These are phyloP conservation scores for Candida mesenterica DNA, from an alignment of 1,139 yeast genomes.

Conservation along the genomic window DNA sequence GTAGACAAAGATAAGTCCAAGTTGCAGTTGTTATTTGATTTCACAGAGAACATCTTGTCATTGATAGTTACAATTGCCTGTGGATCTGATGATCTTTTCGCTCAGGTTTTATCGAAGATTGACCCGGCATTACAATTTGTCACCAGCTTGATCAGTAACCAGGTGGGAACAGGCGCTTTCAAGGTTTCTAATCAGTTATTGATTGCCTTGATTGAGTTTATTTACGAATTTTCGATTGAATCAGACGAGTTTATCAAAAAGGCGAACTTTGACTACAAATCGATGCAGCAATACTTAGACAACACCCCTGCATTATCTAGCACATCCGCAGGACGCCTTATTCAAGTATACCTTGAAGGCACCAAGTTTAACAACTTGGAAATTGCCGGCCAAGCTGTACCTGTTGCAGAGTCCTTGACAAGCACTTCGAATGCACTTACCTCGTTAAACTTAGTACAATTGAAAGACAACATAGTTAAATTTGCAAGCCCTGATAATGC, in stretches of 20 bases:
- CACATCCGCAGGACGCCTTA: conserved; percentile 33
- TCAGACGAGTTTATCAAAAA: conserved; percentile 55
- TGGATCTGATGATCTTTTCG: conserved; percentile 60
- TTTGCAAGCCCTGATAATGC: conserved; percentile 38
- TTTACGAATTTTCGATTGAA: conserved; percentile 67
- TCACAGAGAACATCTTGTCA: conserved; percentile 71
- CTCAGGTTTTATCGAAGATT: conserved; percentile 45
- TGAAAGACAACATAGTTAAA: conserved; percentile 30
- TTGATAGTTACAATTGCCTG: conserved; percentile 66
- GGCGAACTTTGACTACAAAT: conserved; percentile 25
- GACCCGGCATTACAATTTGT: conserved; percentile 45
- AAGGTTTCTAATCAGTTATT: conserved; percentile 44
- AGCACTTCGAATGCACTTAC: conserved; percentile 27
- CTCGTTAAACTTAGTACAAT: conserved; percentile 41
- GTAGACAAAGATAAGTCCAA: conserved; percentile 38
- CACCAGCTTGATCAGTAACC: conserved; percentile 35
- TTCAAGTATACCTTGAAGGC: conserved; percentile 56
- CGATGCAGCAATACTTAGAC: conserved; percentile 18
- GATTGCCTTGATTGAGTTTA: conserved; percentile 55
- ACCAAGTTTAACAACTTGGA: conserved; percentile 61
- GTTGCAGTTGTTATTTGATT: conserved; percentile 54
- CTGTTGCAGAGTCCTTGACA: conserved; percentile 15
- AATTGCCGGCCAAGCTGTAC: conserved; percentile 14
- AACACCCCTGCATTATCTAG: conserved; percentile 18
- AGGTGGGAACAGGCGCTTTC: conserved; percentile 23